These are phyloP conservation scores for Candida dubliniensis DNA, from an alignment of 1,139 yeast species.

Conservation along the genomic window DNA sequence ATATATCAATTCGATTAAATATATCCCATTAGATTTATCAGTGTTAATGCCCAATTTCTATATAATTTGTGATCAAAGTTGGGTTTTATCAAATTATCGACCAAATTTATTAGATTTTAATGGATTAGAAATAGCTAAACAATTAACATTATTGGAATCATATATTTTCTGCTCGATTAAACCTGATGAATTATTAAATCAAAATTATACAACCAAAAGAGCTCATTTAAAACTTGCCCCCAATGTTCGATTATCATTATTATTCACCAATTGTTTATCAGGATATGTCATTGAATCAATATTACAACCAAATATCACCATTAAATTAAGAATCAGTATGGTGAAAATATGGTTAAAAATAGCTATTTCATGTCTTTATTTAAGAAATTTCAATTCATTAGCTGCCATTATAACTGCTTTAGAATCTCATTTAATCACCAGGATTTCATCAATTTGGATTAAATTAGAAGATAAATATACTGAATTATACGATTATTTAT, in stretches of 20 bases:
- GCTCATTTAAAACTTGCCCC: slow-evolving; percentile 66
- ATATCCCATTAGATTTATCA: slow-evolving; percentile 28
- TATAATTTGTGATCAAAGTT: slow-evolving; percentile 42
- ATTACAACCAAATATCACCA: slow-evolving; percentile 51
- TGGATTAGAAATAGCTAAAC: slow-evolving; percentile 81
- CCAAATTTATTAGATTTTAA: slow-evolving; percentile 68
- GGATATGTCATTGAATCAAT: slow-evolving; percentile 83
- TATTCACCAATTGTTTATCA: slow-evolving; percentile 76
- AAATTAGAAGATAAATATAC: slow-evolving; percentile 65
- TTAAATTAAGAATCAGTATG: slow-evolving; percentile 55
- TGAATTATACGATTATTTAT: slow-evolving; percentile 63
- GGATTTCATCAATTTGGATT: slow-evolving; percentile 67
- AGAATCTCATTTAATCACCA: slow-evolving; percentile 76
- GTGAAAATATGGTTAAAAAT: slow-evolving; percentile 82
- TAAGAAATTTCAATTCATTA: slow-evolving; percentile 80
- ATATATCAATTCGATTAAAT: slow-evolving; percentile 28
- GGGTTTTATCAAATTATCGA: slow-evolving; percentile 48
- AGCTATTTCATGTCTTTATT: slow-evolving; percentile 76
- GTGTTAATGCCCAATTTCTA: slow-evolving; percentile 39
- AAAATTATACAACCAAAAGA: slow-evolving; percentile 66
- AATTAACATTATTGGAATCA: slow-evolving; percentile 78
- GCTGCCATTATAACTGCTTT: slow-evolving; percentile 87
- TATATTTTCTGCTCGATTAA: slow-evolving; percentile 64
- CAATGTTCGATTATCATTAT: slow-evolving; percentile 66
- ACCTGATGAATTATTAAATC: slow-evolving; percentile 73